Evolutionary conservation across 192 early-diverging fungal genomes (phyloP), one percentile per base, ranked within the genome.

Genomic region (Haplosporangium gracile): DNA sequence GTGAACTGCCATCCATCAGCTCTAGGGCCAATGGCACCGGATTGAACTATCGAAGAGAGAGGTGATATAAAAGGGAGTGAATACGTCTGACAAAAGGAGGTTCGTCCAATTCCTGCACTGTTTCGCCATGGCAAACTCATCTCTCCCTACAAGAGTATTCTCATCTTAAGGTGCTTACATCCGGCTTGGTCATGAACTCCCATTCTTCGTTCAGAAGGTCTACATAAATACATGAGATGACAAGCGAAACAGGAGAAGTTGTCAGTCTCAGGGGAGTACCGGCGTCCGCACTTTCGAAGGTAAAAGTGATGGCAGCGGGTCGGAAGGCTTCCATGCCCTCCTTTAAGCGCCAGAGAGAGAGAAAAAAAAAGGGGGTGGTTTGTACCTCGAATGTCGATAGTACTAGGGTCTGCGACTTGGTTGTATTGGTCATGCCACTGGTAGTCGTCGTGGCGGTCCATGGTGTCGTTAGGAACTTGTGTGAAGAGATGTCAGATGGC

Each of bases 1-100:
- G 89, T 18, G 95, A 94, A 82, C 94, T 95, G 49, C 90, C 91
- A 80, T 96, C 95, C 92, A 95, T 94, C 81, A 96, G 88, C 55
- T 92, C 91, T 53, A 96, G 72, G 29, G 95, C 93, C 70, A 96
- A 84, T 18, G 92, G 88, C 7, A 96, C 95, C 16, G 95, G 95
- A 88, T 96, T 94, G 81, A 95, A 95, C 91, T 90, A 71, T 79
- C 20, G 26, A 20, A 22, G 36, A 29, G n/a, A 29, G 42, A 68
- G 26, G 1, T 6, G 47, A 20, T 39, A 7, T 22, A 76, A n/a
- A 68, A 80, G 68, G 53, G 47, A 36, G 57, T 70, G 20, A 32
- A 34, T 24, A 16, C 29, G 60, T 51, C 60, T 13, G 60, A 3
- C 11, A 63, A 29, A 32, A 29, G 70, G 11, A 20, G 38, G 40